Evolutionary conservation across 2,329 filamentous ascomycete species (phyloP), one percentile per base, ranked within the genome.

Genomic region (Aspergillus niger): DNA sequence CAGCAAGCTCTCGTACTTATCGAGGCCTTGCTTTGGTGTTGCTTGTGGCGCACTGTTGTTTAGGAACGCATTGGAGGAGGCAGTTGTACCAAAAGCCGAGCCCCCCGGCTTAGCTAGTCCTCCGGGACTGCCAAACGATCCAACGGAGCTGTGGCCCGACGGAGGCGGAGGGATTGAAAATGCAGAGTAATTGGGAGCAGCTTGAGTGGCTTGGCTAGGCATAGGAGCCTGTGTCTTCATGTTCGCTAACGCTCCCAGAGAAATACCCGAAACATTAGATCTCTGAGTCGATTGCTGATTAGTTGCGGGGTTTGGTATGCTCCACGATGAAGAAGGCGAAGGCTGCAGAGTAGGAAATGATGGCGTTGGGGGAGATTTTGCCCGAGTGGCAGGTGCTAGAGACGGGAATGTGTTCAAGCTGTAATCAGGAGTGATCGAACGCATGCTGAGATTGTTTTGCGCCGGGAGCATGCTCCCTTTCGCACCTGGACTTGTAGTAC

Each of bases 1-100:
- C 61, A 86, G 68, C 63, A 86, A 76, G 71, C 83, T 86, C 65
- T 85, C 82, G 69, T 82, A 86, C 62, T 82, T 83, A 71, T 85
- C 83, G 60, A 86, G 68, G 1, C 83, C 83, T 58, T 72, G 71
- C 63, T 72, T 77, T 62, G 68, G 75, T 56, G 70, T 65, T 30
- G 61, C 60, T 44, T 65, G 62, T 17, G 69, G 62, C 53, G 70
- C 58, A 56, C 66, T 67, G 24, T 67, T 67, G 30, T 64, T 67
- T 38, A 61, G 64, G 44, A 74, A 72, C 47, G 72, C 64, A 32
- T 62, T 62, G 8, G 66, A 59, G 17, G 66, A 57, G 15, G 57
- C 55, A 28, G 56, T 63, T 47, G 57, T 62, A 54, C 60, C 61
- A 38, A 66, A 58, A 26, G 66, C 58, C 24, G 64, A 53, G 55